These are phyloP conservation scores for Poa annua DNA, from an alignment of 176 grass and related monocot genomes.

Conservation along the genomic window DNA sequence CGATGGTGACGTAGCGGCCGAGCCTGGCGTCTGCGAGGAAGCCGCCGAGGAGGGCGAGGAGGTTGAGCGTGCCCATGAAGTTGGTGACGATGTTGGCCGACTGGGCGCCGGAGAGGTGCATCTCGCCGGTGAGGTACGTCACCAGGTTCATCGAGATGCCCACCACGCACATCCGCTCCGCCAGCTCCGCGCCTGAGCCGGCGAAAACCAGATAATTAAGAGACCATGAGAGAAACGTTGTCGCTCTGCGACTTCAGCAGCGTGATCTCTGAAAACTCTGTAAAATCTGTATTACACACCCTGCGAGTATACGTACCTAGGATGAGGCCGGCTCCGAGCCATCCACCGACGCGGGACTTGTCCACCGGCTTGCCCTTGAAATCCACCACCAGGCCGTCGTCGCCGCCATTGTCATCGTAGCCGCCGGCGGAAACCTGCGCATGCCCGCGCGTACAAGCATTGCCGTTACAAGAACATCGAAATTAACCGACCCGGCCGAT, in stretches of 20 bases:
- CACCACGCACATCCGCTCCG: constrained; percentile 70
- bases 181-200: constrained; percentile 45
- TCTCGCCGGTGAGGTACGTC: constrained; percentile 63
- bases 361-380: constrained; percentile 58
- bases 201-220: background rate
- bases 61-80: constrained; percentile 74
- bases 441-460: background rate
- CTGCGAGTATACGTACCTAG: constrained; percentile 32
- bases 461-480: background rate
- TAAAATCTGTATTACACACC: background rate
- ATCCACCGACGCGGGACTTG: constrained; percentile 51
- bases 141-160: constrained; percentile 78
- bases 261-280: background rate
- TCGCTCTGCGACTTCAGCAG: background rate
- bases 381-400: constrained; percentile 40
- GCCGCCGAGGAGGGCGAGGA: constrained; percentile 65
- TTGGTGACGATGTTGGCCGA: constrained; percentile 72
- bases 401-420: background rate
- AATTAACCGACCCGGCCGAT: background rate
- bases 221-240: background rate
- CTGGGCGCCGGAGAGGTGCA: constrained; percentile 58
- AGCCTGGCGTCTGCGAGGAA: constrained; percentile 68
- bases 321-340: constrained; percentile 63
- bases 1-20: constrained; percentile 59
- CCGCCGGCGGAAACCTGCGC: constrained; percentile 48